Percentiles rank a stretch among this genome's conserved stretches.
phyloP scores from a whole-genome alignment of 345 rosid species.

The Kandelia obovata region DNA sequence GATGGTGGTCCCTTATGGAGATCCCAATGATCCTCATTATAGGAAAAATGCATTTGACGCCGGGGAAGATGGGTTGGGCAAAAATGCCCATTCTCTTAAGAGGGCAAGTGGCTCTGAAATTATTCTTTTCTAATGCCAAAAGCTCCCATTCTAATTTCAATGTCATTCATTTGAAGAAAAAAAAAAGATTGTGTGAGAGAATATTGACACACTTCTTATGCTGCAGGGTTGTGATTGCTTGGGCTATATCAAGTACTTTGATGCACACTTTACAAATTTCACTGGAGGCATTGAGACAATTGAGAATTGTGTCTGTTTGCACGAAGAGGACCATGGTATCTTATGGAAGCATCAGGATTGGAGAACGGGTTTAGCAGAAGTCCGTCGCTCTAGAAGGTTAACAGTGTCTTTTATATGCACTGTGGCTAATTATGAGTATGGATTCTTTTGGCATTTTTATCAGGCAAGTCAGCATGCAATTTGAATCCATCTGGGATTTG shows the following conservation, averaged over 20 bases:
- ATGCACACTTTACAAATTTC: constrained; percentile 89
- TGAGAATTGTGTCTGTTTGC: constrained; percentile 91
- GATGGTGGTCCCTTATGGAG: constrained; percentile 97
- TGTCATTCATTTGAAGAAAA: neutral
- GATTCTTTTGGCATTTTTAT: constrained; percentile 93
- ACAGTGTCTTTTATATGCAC: constrained; percentile 83
- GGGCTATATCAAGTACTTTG: constrained; percentile 81
- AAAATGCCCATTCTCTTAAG: constrained; percentile 91
- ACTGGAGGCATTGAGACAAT: constrained; percentile 89
- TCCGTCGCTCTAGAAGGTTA: constrained; percentile 83
- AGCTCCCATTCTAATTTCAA: neutral
- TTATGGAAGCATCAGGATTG: constrained; percentile 98
- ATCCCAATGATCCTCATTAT: constrained; percentile 93
- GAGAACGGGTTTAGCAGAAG: constrained; percentile 98
- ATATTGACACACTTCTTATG: constrained; percentile 1
- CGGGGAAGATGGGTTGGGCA: constrained; percentile 93
- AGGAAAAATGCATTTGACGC: constrained; percentile 96
- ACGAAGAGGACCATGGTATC: constrained; percentile 92
- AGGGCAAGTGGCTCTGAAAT: constrained; percentile 38
- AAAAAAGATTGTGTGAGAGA: neutral
- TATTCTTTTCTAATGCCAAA: neutral
- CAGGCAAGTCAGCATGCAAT: constrained; percentile 47
- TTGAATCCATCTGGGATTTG: constrained; percentile 3
- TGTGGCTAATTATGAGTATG: constrained; percentile 92
- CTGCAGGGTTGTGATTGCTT: constrained; percentile 88